Percentiles rank a stretch among this genome's conserved stretches.
Conservation (phyloP, 805 yeast genomes). For the Saturnispora ahearnii region DNA sequence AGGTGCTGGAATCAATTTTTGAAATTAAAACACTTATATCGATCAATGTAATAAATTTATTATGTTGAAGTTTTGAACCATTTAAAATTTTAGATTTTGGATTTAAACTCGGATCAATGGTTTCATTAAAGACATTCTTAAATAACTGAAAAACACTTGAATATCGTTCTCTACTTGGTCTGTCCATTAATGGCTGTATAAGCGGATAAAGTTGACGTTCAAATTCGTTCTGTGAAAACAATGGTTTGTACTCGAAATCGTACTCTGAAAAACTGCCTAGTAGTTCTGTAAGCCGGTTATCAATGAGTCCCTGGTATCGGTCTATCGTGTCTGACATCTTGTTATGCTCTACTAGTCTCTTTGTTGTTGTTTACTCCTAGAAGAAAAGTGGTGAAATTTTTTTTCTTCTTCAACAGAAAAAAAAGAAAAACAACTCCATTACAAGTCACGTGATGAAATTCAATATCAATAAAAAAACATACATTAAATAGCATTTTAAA, state of each 20-base stretch:
- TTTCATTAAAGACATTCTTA: neutral
- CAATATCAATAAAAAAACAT: no score
- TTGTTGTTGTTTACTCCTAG: conserved; percentile 1
- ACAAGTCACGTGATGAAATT: neutral
- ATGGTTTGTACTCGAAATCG: conserved; percentile 17
- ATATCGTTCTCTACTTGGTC: conserved; percentile 10
- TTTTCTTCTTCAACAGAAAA: neutral
- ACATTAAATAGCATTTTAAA: no score
- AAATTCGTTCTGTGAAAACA: conserved; percentile 17
- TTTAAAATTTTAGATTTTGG: neutral
- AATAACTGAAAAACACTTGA: conserved; percentile 1
- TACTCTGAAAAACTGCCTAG: conserved; percentile 7
- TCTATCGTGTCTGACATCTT: conserved; percentile 7
- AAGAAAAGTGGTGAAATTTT: conserved; percentile 1
- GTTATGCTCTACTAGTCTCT: neutral
- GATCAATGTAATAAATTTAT: conserved; percentile 18
- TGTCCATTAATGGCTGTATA: conserved; percentile 13
- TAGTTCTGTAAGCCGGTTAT: conserved; percentile 5
- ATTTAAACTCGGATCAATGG: neutral
- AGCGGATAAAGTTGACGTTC: conserved; percentile 17
- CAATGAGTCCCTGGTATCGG: conserved; percentile 9
- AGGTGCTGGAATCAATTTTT: conserved; percentile 16
- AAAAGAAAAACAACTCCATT: neutral
- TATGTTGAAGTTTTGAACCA: conserved; percentile 3
- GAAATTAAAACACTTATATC: conserved; percentile 20